Conservation (phyloP, 305 asterid genomes). For the Solanum chacoense region DNA sequence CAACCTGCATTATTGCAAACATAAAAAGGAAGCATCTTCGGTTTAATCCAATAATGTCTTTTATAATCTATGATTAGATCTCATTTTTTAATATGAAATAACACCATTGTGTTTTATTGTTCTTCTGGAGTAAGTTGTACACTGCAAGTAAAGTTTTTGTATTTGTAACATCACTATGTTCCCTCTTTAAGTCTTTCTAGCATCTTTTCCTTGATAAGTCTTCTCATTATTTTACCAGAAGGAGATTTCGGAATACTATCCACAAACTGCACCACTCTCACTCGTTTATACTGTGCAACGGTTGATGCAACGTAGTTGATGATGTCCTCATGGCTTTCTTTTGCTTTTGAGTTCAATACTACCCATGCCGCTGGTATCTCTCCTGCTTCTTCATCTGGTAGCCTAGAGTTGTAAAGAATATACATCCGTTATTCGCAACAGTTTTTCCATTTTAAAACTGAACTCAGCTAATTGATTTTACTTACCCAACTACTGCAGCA, state of each 20-base stretch:
- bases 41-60: not conserved
- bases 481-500: conserved; percentile 84
- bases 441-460: not conserved
- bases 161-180: not conserved
- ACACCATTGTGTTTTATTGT: not conserved
- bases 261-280: conserved; percentile 56
- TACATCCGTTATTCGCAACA: not conserved
- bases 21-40: conserved; percentile 19
- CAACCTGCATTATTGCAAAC: conserved; percentile 15
- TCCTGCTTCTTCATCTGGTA: conserved; percentile 71
- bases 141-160: not conserved
- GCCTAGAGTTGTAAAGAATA: conserved; percentile 21
- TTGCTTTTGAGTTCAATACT: conserved; percentile 44
- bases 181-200: conserved; percentile 11
- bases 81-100: not conserved
- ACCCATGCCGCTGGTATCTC: conserved; percentile 80
- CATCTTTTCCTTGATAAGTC: conserved; percentile 61
- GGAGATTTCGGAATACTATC: conserved; percentile 71
- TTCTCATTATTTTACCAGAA: conserved; percentile 81
- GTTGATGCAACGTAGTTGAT: conserved; percentile 47
- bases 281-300: conserved; percentile 56
- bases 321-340: conserved; percentile 55
- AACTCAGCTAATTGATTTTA: not conserved
- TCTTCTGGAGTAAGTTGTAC: not conserved
- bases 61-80: not conserved